Conservation (phyloP, 306 rosid genomes). For the Cyamopsis tetragonoloba region DNA sequence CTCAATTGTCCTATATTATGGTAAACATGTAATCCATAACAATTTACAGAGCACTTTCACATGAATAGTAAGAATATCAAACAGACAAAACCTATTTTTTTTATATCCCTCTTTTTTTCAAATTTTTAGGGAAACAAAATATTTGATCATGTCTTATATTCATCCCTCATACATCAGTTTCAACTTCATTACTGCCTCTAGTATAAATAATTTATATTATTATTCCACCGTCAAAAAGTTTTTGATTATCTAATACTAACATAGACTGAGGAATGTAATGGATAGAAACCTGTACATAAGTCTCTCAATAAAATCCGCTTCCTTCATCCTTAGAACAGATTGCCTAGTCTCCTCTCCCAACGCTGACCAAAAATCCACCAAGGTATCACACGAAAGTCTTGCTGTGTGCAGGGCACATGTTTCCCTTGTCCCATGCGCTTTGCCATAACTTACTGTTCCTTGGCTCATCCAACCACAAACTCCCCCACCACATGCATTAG, state of each 20-base stretch:
- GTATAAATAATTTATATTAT: conserved; percentile 13
- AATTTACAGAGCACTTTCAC: conserved; percentile 14
- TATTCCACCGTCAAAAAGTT: conserved; percentile 21
- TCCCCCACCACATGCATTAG: conserved; percentile 99
- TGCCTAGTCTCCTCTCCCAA: conserved; percentile 94
- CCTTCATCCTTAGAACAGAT: conserved; percentile 96
- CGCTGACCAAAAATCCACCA: conserved; percentile 98
- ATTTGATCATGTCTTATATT: conserved; percentile 17
- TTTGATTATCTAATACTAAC: conserved; percentile 30
- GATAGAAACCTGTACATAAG: conserved; percentile 93
- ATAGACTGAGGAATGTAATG: conserved; percentile 25
- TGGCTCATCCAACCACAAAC: conserved; percentile 99
- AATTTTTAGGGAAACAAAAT: neutral
- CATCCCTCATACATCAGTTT: too few species aligned
- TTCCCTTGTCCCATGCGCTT: conserved; percentile 97
- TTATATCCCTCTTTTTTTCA: neutral
- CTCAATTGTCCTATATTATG: too few species aligned
- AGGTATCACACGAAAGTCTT: conserved; percentile 93
- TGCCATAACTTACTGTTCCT: conserved; percentile 79
- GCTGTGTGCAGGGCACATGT: conserved; percentile 97
- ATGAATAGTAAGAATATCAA: conserved; percentile 14
- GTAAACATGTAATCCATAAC: conserved; percentile 17
- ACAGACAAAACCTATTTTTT: neutral
- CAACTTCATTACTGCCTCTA: conserved; percentile 15
- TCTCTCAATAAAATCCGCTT: conserved; percentile 98